A percentile compares a stretch with the other conserved stretches of the same genome.
These are phyloP conservation scores for Amauroascus verrucosus DNA, from an alignment of 2,329 filamentous ascomycete genomes.

Conservation along the genomic window DNA sequence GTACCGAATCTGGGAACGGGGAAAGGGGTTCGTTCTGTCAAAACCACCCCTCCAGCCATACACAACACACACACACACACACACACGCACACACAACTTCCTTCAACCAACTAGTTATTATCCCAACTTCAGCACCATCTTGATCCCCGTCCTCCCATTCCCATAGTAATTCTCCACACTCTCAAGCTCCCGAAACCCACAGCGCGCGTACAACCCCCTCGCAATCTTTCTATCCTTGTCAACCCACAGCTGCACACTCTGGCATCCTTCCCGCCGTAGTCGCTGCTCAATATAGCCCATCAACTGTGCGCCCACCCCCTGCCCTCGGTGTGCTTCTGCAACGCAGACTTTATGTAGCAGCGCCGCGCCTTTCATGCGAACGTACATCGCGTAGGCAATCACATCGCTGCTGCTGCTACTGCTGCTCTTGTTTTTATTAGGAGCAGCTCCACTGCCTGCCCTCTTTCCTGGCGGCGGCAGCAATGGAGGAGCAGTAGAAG, in stretches of 20 bases:
- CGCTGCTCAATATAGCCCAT: conserved; percentile 35
- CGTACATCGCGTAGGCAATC: conserved; percentile 41
- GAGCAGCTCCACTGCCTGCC: conserved; percentile 12
- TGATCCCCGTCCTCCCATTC: conserved; percentile 39
- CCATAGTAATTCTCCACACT: conserved; percentile 43
- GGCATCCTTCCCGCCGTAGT: conserved; percentile 39
- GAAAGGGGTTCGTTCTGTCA: too few species aligned
- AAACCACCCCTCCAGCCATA: too few species aligned
- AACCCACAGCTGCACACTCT: conserved; percentile 43
- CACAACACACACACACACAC: too few species aligned
- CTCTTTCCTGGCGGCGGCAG: conserved; percentile 9
- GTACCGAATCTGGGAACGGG: too few species aligned
- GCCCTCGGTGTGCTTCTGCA: conserved; percentile 35
- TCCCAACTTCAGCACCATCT: conserved; percentile 33
- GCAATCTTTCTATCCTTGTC: conserved; percentile 40
- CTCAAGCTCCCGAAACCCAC: conserved; percentile 40
- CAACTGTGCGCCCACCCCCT: conserved; percentile 39
- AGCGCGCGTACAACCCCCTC: conserved; percentile 36
- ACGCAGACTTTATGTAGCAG: conserved; percentile 46
- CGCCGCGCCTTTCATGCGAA: conserved; percentile 36
- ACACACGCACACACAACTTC: too few species aligned
- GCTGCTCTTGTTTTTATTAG: too few species aligned
- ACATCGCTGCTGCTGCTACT: too few species aligned
- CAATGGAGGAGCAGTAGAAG: conserved; percentile 4
- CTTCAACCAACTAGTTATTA: too few species aligned